phyloP scores from a whole-genome alignment of 257 asterid species.

The Apocynum venetum region DNA sequence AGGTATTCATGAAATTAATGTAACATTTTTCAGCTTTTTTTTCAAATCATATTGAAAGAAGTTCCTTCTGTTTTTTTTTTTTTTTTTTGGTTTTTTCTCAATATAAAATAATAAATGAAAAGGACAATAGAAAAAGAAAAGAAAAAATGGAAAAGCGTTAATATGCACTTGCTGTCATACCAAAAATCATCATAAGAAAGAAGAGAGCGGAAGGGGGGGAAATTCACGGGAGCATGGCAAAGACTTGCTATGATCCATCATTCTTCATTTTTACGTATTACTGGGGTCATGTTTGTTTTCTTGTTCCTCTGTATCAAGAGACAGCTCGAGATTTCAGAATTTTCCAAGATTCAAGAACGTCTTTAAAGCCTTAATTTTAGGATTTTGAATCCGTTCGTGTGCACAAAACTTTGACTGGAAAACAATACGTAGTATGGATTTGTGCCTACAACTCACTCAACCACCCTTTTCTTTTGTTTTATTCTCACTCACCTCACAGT shows the following conservation, averaged over 20 bases:
- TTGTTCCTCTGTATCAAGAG: constrained; percentile 8
- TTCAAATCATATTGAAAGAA: no score
- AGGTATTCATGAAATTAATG: no score
- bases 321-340: constrained; percentile 19
- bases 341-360: constrained; percentile 32
- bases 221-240: no score
- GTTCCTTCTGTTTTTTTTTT: no score
- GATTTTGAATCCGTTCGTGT: constrained; percentile 46
- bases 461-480: background rate
- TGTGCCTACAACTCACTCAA: background rate
- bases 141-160: background rate
- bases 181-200: no score
- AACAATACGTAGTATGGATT: background rate
- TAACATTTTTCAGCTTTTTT: no score
- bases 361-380: constrained; percentile 40
- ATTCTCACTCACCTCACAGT: constrained; percentile 15
- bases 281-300: background rate
- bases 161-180: background rate
- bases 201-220: no score
- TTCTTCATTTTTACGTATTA: background rate
- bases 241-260: no score
- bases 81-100: no score
- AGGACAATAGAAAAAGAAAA: no score
- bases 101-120: no score
- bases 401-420: constrained; percentile 35